These are phyloP conservation scores for Pyrenochaeta sp. DNA, from an alignment of 2,329 filamentous ascomycete genomes.

Conservation along the genomic window DNA sequence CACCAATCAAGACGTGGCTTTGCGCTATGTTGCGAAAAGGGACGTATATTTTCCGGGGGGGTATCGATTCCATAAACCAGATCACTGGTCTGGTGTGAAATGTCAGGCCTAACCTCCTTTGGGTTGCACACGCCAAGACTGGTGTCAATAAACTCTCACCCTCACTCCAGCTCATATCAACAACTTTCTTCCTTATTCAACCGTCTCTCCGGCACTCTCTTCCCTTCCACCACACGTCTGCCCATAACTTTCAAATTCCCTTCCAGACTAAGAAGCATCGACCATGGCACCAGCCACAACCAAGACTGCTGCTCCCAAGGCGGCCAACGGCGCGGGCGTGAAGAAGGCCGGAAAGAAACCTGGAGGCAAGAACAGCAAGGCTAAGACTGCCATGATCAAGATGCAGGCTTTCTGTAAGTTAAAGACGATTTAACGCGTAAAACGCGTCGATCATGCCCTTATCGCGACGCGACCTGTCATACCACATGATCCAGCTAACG, in stretches of 20 bases:
- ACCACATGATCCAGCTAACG: conserved; percentile 25
- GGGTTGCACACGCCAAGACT: conserved; percentile 8
- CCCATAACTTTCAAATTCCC: not conserved
- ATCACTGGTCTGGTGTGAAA: conserved; percentile 5
- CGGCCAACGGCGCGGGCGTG: conserved; percentile 32
- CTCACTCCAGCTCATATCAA: conserved; percentile 8
- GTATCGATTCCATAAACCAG: conserved; percentile 13
- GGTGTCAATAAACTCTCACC: conserved; percentile 22
- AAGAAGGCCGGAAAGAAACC: conserved; percentile 34
- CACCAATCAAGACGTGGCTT: conserved; percentile 15
- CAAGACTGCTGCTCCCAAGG: conserved; percentile 34
- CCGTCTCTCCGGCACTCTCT: not conserved
- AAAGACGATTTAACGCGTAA: not conserved
- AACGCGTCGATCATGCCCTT: conserved; percentile 25
- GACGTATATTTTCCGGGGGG: conserved; percentile 3
- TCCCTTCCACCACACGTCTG: conserved; percentile 1
- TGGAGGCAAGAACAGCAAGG: conserved; percentile 31
- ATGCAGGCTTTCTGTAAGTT: conserved; percentile 49
- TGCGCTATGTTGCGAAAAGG: conserved; percentile 8
- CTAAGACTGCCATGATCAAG: conserved; percentile 39
- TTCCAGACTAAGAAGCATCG: conserved; percentile 3
- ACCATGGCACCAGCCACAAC: conserved; percentile 37
- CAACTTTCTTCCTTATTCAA: conserved; percentile 6
- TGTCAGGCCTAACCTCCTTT: conserved; percentile 10
- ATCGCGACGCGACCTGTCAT: conserved; percentile 23